phyloP scores from a whole-genome alignment of 176 grass and related monocot species.

The Zoysia pacifica region DNA sequence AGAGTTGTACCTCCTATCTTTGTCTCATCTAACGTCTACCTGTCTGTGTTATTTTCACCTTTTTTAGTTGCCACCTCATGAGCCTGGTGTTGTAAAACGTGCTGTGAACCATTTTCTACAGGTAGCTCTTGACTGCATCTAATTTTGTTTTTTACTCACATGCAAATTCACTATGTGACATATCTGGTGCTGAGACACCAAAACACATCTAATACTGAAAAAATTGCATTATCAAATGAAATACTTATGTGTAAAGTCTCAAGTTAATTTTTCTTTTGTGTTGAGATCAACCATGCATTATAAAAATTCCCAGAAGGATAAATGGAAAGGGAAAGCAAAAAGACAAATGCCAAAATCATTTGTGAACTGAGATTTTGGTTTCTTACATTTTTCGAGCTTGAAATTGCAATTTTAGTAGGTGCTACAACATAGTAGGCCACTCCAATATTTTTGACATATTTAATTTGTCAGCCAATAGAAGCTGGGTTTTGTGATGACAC shows the following conservation, averaged over 20 bases:
- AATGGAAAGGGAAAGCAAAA: not conserved
- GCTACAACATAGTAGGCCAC: not conserved
- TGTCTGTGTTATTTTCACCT: conserved; percentile 1
- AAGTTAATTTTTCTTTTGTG: not conserved
- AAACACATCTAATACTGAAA: not conserved
- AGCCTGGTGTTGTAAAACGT: conserved; percentile 83
- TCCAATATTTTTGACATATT: not conserved
- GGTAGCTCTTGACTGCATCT: conserved; percentile 45
- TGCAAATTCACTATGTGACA: not conserved
- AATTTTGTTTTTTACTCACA: conserved; percentile 18
- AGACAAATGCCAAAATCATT: not conserved
- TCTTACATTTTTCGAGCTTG: not conserved
- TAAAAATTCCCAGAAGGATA: not conserved
- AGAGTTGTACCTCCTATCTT: not conserved
- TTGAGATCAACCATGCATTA: not conserved
- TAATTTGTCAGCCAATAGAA: not conserved
- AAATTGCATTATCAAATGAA: not conserved
- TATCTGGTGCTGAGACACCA: not conserved
- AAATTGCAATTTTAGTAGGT: not conserved
- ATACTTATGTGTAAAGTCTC: not conserved
- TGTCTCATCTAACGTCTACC: not conserved
- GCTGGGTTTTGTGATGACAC: not conserved
- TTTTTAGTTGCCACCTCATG: conserved; percentile 88
- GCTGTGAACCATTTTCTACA: conserved; percentile 96
- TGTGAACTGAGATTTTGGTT: too few species aligned